Evolutionary conservation across 495 filamentous ascomycete species (phyloP).

Genomic region (Lophiostoma macrostomum): DNA sequence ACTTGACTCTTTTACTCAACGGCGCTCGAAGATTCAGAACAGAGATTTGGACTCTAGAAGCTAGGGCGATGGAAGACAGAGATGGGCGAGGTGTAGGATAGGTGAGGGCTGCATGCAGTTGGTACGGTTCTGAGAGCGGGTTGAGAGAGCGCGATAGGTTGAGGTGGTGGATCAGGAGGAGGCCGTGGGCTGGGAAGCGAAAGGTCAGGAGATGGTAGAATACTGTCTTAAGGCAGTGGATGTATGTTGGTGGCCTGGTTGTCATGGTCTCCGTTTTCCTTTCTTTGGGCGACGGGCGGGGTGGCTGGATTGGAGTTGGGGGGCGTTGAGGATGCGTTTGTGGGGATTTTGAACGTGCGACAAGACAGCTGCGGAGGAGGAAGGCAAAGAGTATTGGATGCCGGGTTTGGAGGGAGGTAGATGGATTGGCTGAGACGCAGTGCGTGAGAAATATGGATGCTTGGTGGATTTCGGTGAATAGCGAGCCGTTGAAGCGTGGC

Average conservation of each 20-base stretch:
- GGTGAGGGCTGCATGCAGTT: background rate
- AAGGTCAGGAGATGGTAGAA: constrained; percentile 10
- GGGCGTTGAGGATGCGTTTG: background rate
- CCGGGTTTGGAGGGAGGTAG: no score
- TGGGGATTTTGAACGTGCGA: background rate
- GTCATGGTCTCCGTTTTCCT: no score
- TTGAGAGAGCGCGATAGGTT: background rate
- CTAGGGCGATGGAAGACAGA: background rate
- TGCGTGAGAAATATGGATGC: no score
- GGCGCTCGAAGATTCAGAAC: background rate
- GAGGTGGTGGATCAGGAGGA: constrained; percentile 10
- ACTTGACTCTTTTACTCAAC: background rate
- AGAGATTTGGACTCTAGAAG: constrained; percentile 4
- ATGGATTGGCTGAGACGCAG: no score
- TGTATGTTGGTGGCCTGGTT: background rate
- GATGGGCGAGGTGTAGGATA: constrained; percentile 1
- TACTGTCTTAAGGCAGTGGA: constrained; percentile 1
- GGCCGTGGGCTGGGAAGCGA: constrained; percentile 6
- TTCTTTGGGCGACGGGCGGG: no score
- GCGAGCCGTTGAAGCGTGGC: no score
- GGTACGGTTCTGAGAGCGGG: constrained; percentile 7
- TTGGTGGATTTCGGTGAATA: no score
- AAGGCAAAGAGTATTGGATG: no score
- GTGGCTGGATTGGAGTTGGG: background rate
- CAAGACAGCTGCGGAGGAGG: no score